Conservation (phyloP, 129 eudicot genomes). For the Pulicaria dysenterica region DNA sequence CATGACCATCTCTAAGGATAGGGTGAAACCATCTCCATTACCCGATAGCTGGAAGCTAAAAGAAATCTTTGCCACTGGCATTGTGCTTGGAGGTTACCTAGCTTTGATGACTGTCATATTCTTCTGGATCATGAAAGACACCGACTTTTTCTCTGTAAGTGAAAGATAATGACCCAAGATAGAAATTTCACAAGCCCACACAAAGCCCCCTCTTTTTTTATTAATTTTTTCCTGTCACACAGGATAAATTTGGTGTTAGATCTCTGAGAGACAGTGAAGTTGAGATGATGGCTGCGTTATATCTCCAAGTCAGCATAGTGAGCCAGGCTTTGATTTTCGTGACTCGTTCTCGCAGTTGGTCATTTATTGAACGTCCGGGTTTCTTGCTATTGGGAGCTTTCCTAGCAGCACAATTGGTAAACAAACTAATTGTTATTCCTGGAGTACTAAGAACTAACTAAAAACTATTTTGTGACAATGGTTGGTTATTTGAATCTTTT, state of each 20-base stretch:
- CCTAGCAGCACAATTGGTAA: slow-evolving; percentile 87
- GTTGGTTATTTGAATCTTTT: too few relatives aligned
- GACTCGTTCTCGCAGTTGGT: slow-evolving; percentile 92
- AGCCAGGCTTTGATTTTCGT: slow-evolving; percentile 96
- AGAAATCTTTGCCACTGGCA: slow-evolving; percentile 93
- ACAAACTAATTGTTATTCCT: slow-evolving; percentile 12
- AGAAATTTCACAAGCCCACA: background rate
- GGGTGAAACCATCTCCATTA: slow-evolving; percentile 94
- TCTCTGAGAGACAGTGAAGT: slow-evolving; percentile 49
- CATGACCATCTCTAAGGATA: slow-evolving; percentile 97
- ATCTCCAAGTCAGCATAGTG: slow-evolving; percentile 94
- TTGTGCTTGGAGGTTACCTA: slow-evolving; percentile 89
- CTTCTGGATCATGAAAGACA: slow-evolving; percentile 87
- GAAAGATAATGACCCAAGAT: background rate
- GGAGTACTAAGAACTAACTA: background rate
- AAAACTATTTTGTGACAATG: background rate
- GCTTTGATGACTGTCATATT: slow-evolving; percentile 94
- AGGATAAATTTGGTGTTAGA: slow-evolving; percentile 75
- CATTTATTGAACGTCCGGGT: slow-evolving; percentile 97
- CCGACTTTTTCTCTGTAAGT: slow-evolving; percentile 82
- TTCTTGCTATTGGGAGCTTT: slow-evolving; percentile 62
- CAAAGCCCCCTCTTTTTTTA: background rate
- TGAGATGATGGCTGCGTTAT: slow-evolving; percentile 94
- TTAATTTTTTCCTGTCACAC: slow-evolving; percentile 18
- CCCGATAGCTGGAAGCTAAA: slow-evolving; percentile 98